Percentiles rank a stretch among this genome's conserved stretches.
These are phyloP conservation scores for Dendrobium officinale DNA, from an alignment of 106 monocot species.

Conservation along the genomic window DNA sequence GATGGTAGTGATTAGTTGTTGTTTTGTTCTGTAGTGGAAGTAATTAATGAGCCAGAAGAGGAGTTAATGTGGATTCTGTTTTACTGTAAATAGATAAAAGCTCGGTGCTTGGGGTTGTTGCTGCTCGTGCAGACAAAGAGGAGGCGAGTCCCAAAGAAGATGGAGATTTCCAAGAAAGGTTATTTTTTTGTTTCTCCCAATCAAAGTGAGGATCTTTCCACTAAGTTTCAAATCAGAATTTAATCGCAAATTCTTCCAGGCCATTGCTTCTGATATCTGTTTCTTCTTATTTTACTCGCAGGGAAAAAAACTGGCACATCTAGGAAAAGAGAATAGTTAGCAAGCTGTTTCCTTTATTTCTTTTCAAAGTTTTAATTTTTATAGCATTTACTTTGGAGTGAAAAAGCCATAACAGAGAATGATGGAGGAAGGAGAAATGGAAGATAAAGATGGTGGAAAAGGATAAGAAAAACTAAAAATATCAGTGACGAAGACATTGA, in stretches of 20 bases:
- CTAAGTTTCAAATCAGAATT: background rate
- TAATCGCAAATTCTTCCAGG: background rate
- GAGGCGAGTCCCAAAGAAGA: conserved; percentile 28
- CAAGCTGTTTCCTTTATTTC: background rate
- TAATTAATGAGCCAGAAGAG: background rate
- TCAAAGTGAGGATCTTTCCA: background rate
- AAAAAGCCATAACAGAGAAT: background rate
- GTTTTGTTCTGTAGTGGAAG: background rate
- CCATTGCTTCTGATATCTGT: background rate
- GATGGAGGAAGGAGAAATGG: conserved; percentile 3
- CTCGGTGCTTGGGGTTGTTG: conserved; percentile 1
- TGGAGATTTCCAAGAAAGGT: conserved; percentile 42
- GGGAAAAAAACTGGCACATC: background rate
- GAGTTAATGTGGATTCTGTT: background rate
- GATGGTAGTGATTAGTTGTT: conserved; percentile 9
- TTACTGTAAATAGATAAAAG: conserved; percentile 39
- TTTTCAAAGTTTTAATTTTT: conserved; percentile 2
- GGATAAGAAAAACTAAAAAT: background rate
- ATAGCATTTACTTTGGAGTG: conserved; percentile 3
- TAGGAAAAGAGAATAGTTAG: background rate
- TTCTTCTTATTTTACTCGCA: background rate
- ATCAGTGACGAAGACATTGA: background rate
- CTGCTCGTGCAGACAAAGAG: background rate
- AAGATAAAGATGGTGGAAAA: background rate
- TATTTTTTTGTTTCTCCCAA: background rate